These are phyloP conservation scores for Boechera divaricarpa DNA, from an alignment of 345 rosid species.

Conservation along the genomic window DNA sequence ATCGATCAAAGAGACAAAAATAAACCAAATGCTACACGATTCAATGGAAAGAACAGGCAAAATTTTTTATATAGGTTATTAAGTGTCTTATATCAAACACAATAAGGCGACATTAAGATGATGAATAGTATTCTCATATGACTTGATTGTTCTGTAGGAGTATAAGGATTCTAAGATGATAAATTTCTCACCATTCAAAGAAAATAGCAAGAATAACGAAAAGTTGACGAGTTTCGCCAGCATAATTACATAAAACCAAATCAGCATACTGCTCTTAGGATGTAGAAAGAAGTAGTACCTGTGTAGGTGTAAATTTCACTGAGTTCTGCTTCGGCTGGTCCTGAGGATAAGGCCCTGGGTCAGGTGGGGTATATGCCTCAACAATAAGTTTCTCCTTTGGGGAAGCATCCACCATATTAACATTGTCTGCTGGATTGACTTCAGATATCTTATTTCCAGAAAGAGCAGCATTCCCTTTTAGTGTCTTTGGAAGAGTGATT, in stretches of 20 bases:
- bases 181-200: conserved; percentile 12
- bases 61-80: neutral
- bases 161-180: conserved; percentile 22
- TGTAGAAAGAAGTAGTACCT: conserved; percentile 54
- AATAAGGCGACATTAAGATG: conserved; percentile 20
- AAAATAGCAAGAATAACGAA: neutral
- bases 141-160: conserved; percentile 3
- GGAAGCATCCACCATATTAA: conserved; percentile 57
- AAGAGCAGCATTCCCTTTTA: conserved; percentile 72
- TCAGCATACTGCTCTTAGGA: conserved; percentile 12
- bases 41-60: neutral
- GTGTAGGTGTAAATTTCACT: conserved; percentile 92
- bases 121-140: conserved; percentile 21
- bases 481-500: conserved; percentile 72
- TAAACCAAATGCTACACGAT: conserved; percentile 5
- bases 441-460: conserved; percentile 75
- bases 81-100: conserved; percentile 17
- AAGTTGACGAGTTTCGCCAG: conserved; percentile 18
- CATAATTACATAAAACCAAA: conserved; percentile 21
- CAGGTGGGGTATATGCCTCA: conserved; percentile 90
- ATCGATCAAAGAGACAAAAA: neutral
- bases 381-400: conserved; percentile 75
- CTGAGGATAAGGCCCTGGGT: conserved; percentile 99
- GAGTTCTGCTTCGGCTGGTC: conserved; percentile 98
- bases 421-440: conserved; percentile 51